Percentiles rank a stretch among this genome's conserved stretches.
Conservation (phyloP, 169 alveolate species). For the Cryptosporidium sp. region DNA sequence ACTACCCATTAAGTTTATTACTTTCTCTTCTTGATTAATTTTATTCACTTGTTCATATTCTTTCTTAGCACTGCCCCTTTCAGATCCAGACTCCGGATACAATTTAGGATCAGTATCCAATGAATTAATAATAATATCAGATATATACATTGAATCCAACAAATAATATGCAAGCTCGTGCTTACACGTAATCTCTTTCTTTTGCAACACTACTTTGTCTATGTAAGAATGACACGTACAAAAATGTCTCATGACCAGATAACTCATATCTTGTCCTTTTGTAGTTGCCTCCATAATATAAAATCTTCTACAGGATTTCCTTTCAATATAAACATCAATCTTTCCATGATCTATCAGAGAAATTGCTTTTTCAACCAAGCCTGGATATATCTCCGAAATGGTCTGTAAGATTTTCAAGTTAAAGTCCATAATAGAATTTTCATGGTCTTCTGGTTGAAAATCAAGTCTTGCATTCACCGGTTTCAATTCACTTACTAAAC, state of each 20-base stretch:
- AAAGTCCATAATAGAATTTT: not conserved
- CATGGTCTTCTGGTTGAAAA: not conserved
- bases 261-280: slow-evolving; percentile 16
- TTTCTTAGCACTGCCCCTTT: not conserved
- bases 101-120: not conserved
- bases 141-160: slow-evolving; percentile 34
- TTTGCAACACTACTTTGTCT: slow-evolving; percentile 41
- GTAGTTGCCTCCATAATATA: slow-evolving; percentile 35
- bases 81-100: not conserved
- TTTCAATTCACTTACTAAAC: slow-evolving; percentile 24
- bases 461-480: not conserved
- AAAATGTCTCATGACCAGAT: slow-evolving; percentile 64
- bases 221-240: slow-evolving; percentile 62
- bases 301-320: slow-evolving; percentile 24
- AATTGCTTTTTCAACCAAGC: slow-evolving; percentile 26
- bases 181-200: slow-evolving; percentile 65
- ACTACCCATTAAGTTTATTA: not conserved
- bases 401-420: slow-evolving; percentile 13
- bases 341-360: slow-evolving; percentile 38
- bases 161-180: slow-evolving; percentile 65
- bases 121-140: slow-evolving; percentile 1
- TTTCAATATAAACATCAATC: slow-evolving; percentile 33
- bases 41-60: not conserved
- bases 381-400: slow-evolving; percentile 67
- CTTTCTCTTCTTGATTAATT: not conserved